A percentile compares a stretch with the other conserved stretches of the same genome.
phyloP scores from a whole-genome alignment of 2,329 filamentous ascomycete genomes.

The Aspergillus ustus region DNA sequence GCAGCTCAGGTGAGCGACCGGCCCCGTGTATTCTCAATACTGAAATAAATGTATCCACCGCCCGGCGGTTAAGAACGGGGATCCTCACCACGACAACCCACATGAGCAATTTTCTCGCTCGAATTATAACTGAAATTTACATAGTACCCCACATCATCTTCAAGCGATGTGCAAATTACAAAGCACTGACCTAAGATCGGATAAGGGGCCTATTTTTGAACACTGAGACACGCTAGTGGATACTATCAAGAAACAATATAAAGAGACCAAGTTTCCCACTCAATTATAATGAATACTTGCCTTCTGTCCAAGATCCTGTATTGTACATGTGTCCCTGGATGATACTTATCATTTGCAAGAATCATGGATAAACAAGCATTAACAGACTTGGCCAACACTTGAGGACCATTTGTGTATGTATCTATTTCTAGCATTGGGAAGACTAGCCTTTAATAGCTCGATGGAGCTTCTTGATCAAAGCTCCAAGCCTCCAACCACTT shows the following conservation, averaged over 20 bases:
- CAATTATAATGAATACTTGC: too few relatives aligned
- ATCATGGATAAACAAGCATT: too few relatives aligned
- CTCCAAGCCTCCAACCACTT: too few relatives aligned
- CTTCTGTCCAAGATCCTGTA: too few relatives aligned
- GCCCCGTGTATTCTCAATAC: conserved; percentile 8
- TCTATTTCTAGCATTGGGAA: too few relatives aligned
- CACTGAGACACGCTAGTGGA: not conserved
- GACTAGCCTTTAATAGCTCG: too few relatives aligned
- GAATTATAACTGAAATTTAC: conserved; percentile 4
- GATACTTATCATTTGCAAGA: too few relatives aligned
- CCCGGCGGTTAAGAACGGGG: conserved; percentile 14
- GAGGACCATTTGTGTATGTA: too few relatives aligned
- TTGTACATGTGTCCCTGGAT: too few relatives aligned
- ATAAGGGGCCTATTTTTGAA: not conserved
- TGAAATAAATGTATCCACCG: conserved; percentile 18
- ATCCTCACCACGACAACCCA: not conserved
- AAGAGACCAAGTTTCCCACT: not conserved
- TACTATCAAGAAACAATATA: not conserved
- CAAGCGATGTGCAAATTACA: not conserved
- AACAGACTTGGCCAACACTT: too few relatives aligned
- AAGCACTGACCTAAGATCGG: not conserved
- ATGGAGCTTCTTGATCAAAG: too few relatives aligned
- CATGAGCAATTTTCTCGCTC: conserved; percentile 3
- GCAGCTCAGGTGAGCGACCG: conserved; percentile 5
- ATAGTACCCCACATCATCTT: not conserved